phyloP scores from a whole-genome alignment of 306 rosid species.

The Leucaena leucocephala region DNA sequence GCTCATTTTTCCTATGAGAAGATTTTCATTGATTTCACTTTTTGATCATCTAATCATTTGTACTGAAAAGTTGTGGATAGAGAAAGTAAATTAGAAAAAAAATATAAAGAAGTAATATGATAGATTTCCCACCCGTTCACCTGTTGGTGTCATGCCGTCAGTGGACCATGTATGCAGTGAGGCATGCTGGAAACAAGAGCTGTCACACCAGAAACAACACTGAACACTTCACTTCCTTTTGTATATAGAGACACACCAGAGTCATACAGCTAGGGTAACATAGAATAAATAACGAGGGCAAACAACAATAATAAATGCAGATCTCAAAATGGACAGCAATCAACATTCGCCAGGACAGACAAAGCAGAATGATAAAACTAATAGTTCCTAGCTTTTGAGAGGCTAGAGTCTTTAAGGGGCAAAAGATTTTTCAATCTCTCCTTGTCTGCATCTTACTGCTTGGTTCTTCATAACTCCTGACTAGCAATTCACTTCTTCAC shows the following conservation, averaged over 20 bases:
- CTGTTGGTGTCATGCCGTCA: conserved; percentile 11
- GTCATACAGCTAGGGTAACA: not conserved
- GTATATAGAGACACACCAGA: not conserved
- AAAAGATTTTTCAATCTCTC: not conserved
- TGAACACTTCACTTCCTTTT: not conserved
- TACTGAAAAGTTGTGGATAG: conserved; percentile 6
- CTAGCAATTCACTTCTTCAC: not conserved
- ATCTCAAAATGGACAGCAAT: not conserved
- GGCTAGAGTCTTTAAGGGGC: not conserved
- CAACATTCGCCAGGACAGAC: not conserved
- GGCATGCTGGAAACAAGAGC: not conserved
- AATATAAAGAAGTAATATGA: conserved; percentile 9
- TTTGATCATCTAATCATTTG: conserved; percentile 27
- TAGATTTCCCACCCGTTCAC: conserved; percentile 9
- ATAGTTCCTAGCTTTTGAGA: not conserved
- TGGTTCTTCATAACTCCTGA: not conserved
- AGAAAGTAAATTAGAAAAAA: not conserved
- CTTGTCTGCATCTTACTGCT: not conserved
- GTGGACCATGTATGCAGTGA: conserved; percentile 19
- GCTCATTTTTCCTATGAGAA: conserved; percentile 20
- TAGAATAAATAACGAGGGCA: not conserved
- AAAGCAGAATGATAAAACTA: not conserved
- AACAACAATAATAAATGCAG: not conserved
- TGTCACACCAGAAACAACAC: not conserved
- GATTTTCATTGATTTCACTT: conserved; percentile 17